Conservation (phyloP, 257 asterid species). For the Solanum dulcamara region DNA sequence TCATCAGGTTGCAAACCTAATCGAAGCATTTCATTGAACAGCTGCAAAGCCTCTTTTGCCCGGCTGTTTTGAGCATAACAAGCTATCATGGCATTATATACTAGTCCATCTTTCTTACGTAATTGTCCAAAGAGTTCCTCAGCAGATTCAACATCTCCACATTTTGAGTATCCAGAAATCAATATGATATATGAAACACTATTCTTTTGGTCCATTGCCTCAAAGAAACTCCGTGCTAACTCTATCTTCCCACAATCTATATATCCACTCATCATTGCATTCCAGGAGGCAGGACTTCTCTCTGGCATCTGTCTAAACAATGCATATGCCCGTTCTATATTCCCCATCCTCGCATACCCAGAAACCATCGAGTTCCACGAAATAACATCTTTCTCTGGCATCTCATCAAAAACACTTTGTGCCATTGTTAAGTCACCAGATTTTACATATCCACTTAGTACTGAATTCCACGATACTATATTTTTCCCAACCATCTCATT, state of each 20-base stretch:
- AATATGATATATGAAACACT: slow-evolving; percentile 54
- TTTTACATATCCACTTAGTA: slow-evolving; percentile 55
- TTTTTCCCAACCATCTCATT: slow-evolving; percentile 48
- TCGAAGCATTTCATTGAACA: slow-evolving; percentile 58
- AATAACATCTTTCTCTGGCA: slow-evolving; percentile 59
- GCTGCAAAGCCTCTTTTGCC: slow-evolving; percentile 59
- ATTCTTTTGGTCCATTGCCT: slow-evolving; percentile 49
- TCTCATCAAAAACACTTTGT: slow-evolving; percentile 47
- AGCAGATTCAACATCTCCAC: slow-evolving; percentile 61
- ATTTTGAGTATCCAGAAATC: slow-evolving; percentile 68
- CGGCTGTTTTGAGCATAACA: slow-evolving; percentile 62
- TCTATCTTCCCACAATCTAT: slow-evolving; percentile 49
- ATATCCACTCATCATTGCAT: slow-evolving; percentile 57
- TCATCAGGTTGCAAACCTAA: slow-evolving; percentile 47
- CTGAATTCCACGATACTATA: slow-evolving; percentile 77
- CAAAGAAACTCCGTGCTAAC: slow-evolving; percentile 50
- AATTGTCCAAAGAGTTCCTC: slow-evolving; percentile 32
- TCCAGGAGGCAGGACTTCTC: slow-evolving; percentile 73
- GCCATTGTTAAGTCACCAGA: slow-evolving; percentile 50
- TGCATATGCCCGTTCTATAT: slow-evolving; percentile 54
- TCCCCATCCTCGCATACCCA: slow-evolving; percentile 39
- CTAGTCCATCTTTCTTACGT: slow-evolving; percentile 26
- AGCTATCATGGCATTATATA: slow-evolving; percentile 72
- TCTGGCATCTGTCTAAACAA: slow-evolving; percentile 56
- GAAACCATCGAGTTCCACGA: slow-evolving; percentile 74